Conservation (phyloP, 2,329 filamentous ascomycete species). For the Lachnellula arida region DNA sequence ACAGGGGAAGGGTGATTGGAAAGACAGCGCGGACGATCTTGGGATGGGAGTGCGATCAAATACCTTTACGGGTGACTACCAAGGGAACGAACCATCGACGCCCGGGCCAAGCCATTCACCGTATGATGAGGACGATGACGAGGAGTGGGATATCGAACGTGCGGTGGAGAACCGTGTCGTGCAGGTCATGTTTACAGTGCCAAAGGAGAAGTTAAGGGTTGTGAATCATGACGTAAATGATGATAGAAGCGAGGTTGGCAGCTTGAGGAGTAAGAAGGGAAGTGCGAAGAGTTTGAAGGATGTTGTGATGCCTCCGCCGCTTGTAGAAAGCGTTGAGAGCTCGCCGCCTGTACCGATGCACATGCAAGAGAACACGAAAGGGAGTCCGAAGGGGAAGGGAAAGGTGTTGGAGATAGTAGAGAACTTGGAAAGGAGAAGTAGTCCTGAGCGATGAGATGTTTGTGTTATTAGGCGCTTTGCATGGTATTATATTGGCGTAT, state of each 20-base stretch:
- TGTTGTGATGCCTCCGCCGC: not conserved
- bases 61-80: slow-evolving; percentile 18
- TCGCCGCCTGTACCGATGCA: not conserved
- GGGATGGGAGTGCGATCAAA: slow-evolving; percentile 11
- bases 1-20: slow-evolving; percentile 49
- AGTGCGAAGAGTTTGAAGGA: slow-evolving; percentile 18
- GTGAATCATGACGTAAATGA: slow-evolving; percentile 70
- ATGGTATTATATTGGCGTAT: too few species aligned
- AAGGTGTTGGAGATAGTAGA: slow-evolving; percentile 28
- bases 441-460: slow-evolving; percentile 3
- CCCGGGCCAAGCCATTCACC: slow-evolving; percentile 10
- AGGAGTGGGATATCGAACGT: slow-evolving; percentile 72
- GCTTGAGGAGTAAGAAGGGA: slow-evolving; percentile 23
- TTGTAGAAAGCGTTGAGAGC: not conserved
- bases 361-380: not conserved
- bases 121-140: slow-evolving; percentile 33
- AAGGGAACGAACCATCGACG: not conserved
- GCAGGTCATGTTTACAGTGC: slow-evolving; percentile 90
- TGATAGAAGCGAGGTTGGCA: slow-evolving; percentile 38
- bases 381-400: slow-evolving; percentile 14
- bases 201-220: slow-evolving; percentile 79
- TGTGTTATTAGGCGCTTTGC: not conserved
- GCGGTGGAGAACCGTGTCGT: slow-evolving; percentile 67
- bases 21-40: slow-evolving; percentile 30
- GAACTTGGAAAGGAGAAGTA: slow-evolving; percentile 21